phyloP scores from a whole-genome alignment of 371 early-diverging fungal genomes.

The Mucor circinelloides region DNA sequence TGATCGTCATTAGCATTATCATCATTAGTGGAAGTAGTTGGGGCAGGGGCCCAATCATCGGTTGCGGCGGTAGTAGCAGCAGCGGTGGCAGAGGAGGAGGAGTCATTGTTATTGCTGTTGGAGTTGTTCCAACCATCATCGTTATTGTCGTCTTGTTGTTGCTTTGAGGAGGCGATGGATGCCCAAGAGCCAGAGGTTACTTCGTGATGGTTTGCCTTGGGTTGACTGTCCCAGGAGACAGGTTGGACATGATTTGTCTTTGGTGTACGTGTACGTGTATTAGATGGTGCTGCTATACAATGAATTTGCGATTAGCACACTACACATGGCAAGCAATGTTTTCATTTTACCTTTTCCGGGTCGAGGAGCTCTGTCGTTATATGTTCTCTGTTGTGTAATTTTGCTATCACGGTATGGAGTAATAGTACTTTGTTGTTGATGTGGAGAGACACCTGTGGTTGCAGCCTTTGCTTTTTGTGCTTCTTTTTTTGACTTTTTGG shows the following conservation, averaged over 20 bases:
- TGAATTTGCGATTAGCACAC: neutral
- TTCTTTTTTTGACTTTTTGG: conserved; percentile 67
- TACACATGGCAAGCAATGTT: neutral
- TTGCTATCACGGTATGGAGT: conserved; percentile 25
- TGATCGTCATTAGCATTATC: conserved; percentile 24
- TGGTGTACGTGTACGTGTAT: conserved; percentile 26
- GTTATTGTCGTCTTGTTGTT: conserved; percentile 14
- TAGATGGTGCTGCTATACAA: neutral
- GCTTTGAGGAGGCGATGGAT: conserved; percentile 41
- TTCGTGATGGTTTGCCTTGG: conserved; percentile 17
- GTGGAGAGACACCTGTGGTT: conserved; percentile 22
- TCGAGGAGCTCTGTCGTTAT: conserved; percentile 30
- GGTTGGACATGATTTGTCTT: conserved; percentile 16
- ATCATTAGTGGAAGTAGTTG: conserved; percentile 10
- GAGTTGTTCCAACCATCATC: conserved; percentile 24
- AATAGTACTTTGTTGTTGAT: conserved; percentile 27
- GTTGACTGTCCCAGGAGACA: conserved; percentile 26
- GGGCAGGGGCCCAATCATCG: conserved; percentile 25
- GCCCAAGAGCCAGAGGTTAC: conserved; percentile 42
- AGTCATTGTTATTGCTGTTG: conserved; percentile 8
- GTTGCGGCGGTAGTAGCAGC: neutral
- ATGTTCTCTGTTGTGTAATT: conserved; percentile 25
- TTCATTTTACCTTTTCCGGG: conserved; percentile 27
- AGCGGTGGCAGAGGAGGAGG: neutral
- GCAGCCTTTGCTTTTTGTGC: conserved; percentile 49